Percentiles rank a stretch among this genome's conserved stretches.
phyloP scores from a whole-genome alignment of 2,329 filamentous ascomycete genomes.

The Pseudogymnoascus sp. region DNA sequence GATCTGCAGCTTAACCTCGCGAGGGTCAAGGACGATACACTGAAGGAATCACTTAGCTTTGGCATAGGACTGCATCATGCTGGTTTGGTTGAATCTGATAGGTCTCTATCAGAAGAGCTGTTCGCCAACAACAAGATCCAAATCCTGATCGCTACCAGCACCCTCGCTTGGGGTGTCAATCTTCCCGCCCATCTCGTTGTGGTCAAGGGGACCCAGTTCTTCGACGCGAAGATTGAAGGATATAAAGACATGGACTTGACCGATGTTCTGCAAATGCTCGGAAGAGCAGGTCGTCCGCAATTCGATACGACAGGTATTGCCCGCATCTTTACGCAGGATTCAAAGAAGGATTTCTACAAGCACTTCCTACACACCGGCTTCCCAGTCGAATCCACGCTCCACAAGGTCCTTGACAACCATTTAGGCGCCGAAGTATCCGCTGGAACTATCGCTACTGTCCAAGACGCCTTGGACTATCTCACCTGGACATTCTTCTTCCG shows the following conservation, averaged over 20 bases:
- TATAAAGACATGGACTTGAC: slow-evolving; percentile 99
- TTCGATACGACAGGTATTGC: slow-evolving; percentile 96
- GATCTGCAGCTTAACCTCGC: slow-evolving; percentile 82
- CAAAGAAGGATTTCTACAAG: slow-evolving; percentile 99
- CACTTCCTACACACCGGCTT: slow-evolving; percentile 98
- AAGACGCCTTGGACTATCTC: slow-evolving; percentile 93
- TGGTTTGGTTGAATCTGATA: slow-evolving; percentile 88
- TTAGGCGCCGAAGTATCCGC: slow-evolving; percentile 90
- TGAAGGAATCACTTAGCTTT: slow-evolving; percentile 92
- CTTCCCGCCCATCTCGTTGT: slow-evolving; percentile 93
- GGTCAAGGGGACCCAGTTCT: slow-evolving; percentile 97
- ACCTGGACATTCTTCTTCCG: slow-evolving; percentile 99
- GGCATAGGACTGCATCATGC: slow-evolving; percentile 97
- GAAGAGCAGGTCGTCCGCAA: slow-evolving; percentile 88
- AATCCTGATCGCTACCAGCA: slow-evolving; percentile 90
- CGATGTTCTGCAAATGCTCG: slow-evolving; percentile 96
- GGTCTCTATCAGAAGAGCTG: slow-evolving; percentile 84
- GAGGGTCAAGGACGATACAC: slow-evolving; percentile 83
- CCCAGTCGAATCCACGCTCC: slow-evolving; percentile 90
- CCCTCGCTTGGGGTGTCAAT: slow-evolving; percentile 96
- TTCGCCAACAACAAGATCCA: slow-evolving; percentile 98
- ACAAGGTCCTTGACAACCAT: slow-evolving; percentile 96
- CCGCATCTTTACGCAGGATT: slow-evolving; percentile 92
- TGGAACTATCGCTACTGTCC: slow-evolving; percentile 86
- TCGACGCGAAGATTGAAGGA: slow-evolving; percentile 93